A percentile compares a stretch with the other conserved stretches of the same genome.
These are phyloP conservation scores for Barnettozyma californica DNA, from an alignment of 805 yeast genomes.

Conservation along the genomic window DNA sequence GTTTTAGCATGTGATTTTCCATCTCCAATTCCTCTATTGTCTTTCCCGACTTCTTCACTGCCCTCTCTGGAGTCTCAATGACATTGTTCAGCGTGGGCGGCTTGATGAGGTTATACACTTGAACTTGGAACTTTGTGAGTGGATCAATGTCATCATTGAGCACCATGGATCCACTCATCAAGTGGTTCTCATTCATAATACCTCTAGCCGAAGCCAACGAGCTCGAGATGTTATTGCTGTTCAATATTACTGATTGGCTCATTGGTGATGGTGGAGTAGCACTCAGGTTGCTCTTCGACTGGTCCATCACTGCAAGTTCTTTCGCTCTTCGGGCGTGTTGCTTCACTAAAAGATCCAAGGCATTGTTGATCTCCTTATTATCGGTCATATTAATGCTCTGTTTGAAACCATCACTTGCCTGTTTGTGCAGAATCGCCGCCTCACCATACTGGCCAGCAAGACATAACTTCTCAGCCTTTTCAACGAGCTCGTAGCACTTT, in stretches of 20 bases:
- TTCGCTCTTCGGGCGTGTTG: constrained; percentile 28
- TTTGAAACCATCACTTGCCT: constrained; percentile 32
- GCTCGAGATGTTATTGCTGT: constrained; percentile 4
- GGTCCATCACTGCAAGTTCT: constrained; percentile 22
- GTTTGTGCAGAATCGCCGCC: constrained; percentile 35
- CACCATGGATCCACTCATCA: constrained; percentile 2
- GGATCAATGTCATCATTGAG: constrained; percentile 17
- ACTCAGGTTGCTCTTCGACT: neutral
- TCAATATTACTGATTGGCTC: constrained; percentile 1
- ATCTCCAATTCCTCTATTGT: constrained; percentile 25
- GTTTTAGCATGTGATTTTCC: constrained; percentile 27
- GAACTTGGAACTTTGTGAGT: constrained; percentile 17
- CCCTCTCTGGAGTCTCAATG: constrained; percentile 2
- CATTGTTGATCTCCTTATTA: constrained; percentile 26
- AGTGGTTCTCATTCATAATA: constrained; percentile 1
- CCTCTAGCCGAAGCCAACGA: constrained; percentile 16
- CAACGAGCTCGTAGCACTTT: constrained; percentile 38
- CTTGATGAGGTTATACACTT: constrained; percentile 18
- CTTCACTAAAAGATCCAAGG: constrained; percentile 26
- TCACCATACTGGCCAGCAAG: constrained; percentile 36
- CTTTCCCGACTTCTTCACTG: constrained; percentile 16
- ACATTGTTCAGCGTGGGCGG: constrained; percentile 13
- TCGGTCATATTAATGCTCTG: constrained; percentile 22
- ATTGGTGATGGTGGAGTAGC: neutral
- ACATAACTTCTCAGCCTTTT: constrained; percentile 46